Evolutionary conservation across 2,329 filamentous ascomycete species (phyloP), one percentile per base, ranked within the genome.

Genomic region (Lasiodiplodia sp.): DNA sequence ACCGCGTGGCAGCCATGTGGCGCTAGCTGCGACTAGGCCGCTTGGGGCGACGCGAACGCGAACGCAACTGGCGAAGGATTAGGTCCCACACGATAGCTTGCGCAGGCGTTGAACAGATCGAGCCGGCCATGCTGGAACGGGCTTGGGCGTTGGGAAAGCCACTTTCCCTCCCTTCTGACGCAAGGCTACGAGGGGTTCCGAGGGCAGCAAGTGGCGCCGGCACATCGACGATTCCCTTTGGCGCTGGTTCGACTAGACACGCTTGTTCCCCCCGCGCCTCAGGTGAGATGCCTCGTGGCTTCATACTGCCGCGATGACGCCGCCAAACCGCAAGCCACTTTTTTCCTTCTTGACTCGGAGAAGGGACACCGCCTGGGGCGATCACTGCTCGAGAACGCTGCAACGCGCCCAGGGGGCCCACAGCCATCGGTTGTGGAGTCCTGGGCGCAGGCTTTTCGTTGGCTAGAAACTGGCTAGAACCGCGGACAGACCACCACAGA

Each of bases 211-310:
- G 16, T 34, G 16, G 55, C n/a, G 31, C 55, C 14, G 23, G 21
- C 21, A 23, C 55, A n/a, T 57, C 55, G 55, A 14, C 55, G 55
- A 57, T 56, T 7, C 18, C 18, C 8, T 18, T 23, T 38, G 31
- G 10, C n/a, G 18, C 55, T n/a, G 31, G 11, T 31, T 38, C n/a
- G 53, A 57, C 28, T n/a, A 12, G 18, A n/a, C 34, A 37, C 28
- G 28, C 53, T n/a, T 8, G 23, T n/a, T 8, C 34, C 38, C 55
- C 55, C 55, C 55, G 55, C 55, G 37, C 55, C 31, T 14, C 37
- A 37, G n/a, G 31, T 38, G 55, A 57, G 31, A 18, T 21, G 55
- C 55, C 55, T 57, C 55, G 55, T 57, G 55, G 55, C 55, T 14
- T 38, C n/a, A n/a, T 21, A n/a, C 44, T n/a, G n/a, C 55, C 14